Base-by-base conservation (phyloP, 768 basidiomycete species). In the Coprinellus aureogranulatus region DNA sequence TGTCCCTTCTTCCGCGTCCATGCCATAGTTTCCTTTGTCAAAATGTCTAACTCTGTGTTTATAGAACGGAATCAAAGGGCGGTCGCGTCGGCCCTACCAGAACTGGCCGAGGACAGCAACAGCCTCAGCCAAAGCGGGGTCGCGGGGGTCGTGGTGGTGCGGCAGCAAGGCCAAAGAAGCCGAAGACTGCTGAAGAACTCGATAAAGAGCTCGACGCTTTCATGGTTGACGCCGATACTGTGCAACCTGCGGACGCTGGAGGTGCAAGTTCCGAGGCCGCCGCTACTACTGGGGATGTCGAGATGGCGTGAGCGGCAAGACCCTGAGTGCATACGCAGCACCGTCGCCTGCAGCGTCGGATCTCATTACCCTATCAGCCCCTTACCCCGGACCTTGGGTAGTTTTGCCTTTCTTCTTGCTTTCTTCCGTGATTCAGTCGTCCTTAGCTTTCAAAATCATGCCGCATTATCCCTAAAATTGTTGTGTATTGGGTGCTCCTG, bases 141-240 rank as follows among this genome's bases (percentile, higher is more conserved):
- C 47, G 45, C 22, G 20, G n/a, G 18, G 18, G n/a, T 16, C 10
- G 34, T 37, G 50, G 30, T n/a, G 30, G 28, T 31, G 6, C n/a
- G 10, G 30, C 18, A 20, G 23, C 22, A 10, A 14, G 50, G 66
- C 67, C 61, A 67, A 73, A 62, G 65, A 85, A 86, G 72, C 78
- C 82, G 3, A 86, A 90, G 72, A 89, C 89, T 1, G 89, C 84
- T 8, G 89, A 87, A 57, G 90, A 96, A 62, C 73, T 97, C 58
- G 94, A 97, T 70, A 86, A 82, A 69, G 94, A 97, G 72, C 69
- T 97, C 58, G 94, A 97, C 62, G 83, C 87, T 2, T 92, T 91
- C 64, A 90, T 92, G 90, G 84, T 81, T 8, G 88, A 88, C 62
- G 72, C 79, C 0, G 72, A 73, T 25, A 54, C 74, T 14, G 51